These are phyloP conservation scores for Aspergillus asperescens DNA, from an alignment of 495 filamentous ascomycete genomes.

Conservation along the genomic window DNA sequence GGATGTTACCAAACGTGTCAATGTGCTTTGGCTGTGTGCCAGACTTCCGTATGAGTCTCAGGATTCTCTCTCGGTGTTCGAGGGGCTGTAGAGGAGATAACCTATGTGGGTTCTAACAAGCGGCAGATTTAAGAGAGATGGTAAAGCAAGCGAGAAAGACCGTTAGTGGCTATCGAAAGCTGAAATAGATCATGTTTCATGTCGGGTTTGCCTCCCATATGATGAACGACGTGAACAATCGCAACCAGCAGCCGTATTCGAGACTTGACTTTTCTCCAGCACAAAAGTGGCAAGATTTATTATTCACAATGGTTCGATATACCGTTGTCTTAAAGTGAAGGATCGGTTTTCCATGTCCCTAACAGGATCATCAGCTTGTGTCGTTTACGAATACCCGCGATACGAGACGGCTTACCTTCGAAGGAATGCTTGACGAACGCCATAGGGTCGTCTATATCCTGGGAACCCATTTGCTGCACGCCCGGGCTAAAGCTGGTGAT, in stretches of 20 bases:
- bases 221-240: not conserved
- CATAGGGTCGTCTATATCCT: conserved; percentile 87
- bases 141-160: not conserved
- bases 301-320: not conserved
- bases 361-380: conserved; percentile 10
- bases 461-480: conserved; percentile 89
- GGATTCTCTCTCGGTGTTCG: too few relatives aligned
- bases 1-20: not conserved
- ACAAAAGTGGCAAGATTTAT: not conserved
- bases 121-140: not conserved
- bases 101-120: not conserved
- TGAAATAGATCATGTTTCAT: not conserved
- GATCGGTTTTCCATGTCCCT: conserved; percentile 79
- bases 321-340: conserved; percentile 16
- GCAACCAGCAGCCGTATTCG: not conserved
- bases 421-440: conserved; percentile 97
- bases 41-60: too few relatives aligned
- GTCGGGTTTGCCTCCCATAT: not conserved
- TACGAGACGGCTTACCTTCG: conserved; percentile 61
- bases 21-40: not conserved
- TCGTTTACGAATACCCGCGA: not conserved
- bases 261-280: not conserved
- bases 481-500: conserved; percentile 98
- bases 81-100: too few relatives aligned
- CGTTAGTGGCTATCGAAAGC: not conserved